Percentiles rank a stretch among this genome's conserved stretches.
phyloP scores from a whole-genome alignment of 2,329 filamentous ascomycete species.

The Polychaeton citri region DNA sequence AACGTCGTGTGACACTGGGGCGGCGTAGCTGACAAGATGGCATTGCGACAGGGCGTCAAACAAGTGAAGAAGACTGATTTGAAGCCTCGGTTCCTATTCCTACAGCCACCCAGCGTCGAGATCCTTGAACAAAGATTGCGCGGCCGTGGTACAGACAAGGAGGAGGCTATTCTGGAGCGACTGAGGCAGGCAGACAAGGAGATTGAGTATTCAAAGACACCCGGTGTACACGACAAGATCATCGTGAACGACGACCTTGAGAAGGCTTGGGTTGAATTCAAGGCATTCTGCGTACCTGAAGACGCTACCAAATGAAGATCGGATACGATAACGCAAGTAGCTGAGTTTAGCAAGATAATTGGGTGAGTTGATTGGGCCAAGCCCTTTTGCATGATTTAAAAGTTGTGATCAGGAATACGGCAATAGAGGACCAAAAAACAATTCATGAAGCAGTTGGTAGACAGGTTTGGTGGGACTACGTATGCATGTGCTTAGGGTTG shows the following conservation, averaged over 20 bases:
- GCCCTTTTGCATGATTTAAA: too few species aligned
- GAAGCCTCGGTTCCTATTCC: slow-evolving; percentile 69
- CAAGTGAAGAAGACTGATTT: slow-evolving; percentile 70
- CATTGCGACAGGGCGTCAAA: slow-evolving; percentile 56
- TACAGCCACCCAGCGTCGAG: slow-evolving; percentile 64
- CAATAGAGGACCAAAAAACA: too few species aligned
- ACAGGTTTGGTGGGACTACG: too few species aligned
- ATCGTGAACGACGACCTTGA: slow-evolving; percentile 55
- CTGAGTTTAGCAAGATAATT: too few species aligned
- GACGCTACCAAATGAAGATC: too few species aligned
- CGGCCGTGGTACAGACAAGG: slow-evolving; percentile 64
- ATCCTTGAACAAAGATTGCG: slow-evolving; percentile 62
- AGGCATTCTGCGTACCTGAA: slow-evolving; percentile 19
- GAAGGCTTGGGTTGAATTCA: slow-evolving; percentile 39
- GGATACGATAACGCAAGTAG: too few species aligned
- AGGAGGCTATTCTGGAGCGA: slow-evolving; percentile 56
- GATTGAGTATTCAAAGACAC: slow-evolving; percentile 56
- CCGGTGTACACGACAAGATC: slow-evolving; percentile 52
- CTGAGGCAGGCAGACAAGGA: slow-evolving; percentile 60
- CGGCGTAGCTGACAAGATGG: not conserved
- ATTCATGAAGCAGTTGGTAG: too few species aligned
- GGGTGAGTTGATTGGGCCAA: too few species aligned
- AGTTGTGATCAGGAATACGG: too few species aligned
- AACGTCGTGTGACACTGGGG: not conserved
- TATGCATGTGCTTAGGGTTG: too few species aligned